Conservation (phyloP, 495 filamentous ascomycete species). For the Staphylotrichum tortipilum region DNA sequence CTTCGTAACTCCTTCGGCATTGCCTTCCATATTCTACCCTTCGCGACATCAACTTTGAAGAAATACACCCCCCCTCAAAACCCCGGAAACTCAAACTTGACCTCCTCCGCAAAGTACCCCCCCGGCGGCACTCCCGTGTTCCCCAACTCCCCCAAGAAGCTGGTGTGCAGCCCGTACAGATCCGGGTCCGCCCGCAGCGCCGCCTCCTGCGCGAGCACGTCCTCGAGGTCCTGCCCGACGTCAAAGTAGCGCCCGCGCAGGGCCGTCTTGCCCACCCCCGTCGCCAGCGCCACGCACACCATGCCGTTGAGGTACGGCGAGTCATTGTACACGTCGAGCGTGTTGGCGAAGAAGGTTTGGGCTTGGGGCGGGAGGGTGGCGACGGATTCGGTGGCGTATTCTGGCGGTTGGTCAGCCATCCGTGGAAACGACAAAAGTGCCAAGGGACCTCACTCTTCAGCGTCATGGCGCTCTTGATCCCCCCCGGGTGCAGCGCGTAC, state of each 20-base stretch:
- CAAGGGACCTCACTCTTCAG: slow-evolving; percentile 26
- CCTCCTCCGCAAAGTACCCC: slow-evolving; percentile 11
- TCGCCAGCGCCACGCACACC: slow-evolving; percentile 26
- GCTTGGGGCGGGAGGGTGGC: slow-evolving; percentile 14
- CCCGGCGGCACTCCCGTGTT: slow-evolving; percentile 14
- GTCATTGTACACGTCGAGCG: slow-evolving; percentile 25
- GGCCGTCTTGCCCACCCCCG: slow-evolving; percentile 20
- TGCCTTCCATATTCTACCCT: too few species aligned
- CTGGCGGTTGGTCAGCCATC: not conserved
- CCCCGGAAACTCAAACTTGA: slow-evolving; percentile 25
- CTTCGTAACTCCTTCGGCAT: too few species aligned
- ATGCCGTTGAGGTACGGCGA: slow-evolving; percentile 31
- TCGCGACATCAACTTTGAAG: too few species aligned
- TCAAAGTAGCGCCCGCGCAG: slow-evolving; percentile 25
- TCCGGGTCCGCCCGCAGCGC: slow-evolving; percentile 14
- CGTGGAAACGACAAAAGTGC: not conserved
- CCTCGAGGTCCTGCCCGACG: slow-evolving; percentile 27
- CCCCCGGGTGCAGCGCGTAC: slow-evolving; percentile 28
- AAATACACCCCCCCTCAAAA: too few species aligned
- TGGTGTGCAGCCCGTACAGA: slow-evolving; percentile 22
- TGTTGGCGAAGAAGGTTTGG: slow-evolving; percentile 9
- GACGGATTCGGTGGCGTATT: slow-evolving; percentile 21
- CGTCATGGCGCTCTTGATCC: slow-evolving; percentile 27
- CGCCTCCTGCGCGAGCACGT: slow-evolving; percentile 22
- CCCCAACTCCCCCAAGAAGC: slow-evolving; percentile 20